These are phyloP conservation scores for Lentinula novae-zelandiae DNA, from an alignment of 1,284 basidiomycete species.

Conservation along the genomic window DNA sequence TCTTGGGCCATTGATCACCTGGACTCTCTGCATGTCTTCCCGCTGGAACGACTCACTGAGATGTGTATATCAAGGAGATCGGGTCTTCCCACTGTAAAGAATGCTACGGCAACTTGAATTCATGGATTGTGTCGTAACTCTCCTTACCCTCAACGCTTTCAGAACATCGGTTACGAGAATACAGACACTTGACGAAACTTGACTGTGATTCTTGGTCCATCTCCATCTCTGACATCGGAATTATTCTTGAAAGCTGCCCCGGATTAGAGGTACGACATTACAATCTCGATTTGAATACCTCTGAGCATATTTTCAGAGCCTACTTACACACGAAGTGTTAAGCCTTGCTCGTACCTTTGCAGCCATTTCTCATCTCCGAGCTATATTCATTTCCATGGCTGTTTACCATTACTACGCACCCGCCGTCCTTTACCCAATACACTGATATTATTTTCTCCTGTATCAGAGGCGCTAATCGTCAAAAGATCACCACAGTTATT, in stretches of 20 bases:
- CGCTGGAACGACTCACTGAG: conserved; percentile 22
- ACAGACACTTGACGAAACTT: conserved; percentile 23
- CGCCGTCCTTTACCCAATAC: conserved; percentile 11
- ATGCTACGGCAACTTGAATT: conserved; percentile 16
- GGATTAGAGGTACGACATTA: conserved; percentile 26
- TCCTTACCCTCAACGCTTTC: conserved; percentile 29
- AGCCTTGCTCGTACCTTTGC: conserved; percentile 29
- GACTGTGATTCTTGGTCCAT: conserved; percentile 37
- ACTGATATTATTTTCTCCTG: conserved; percentile 24
- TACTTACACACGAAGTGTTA: conserved; percentile 22
- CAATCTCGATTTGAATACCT: neutral
- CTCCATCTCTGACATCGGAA: conserved; percentile 28
- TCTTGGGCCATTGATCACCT: conserved; percentile 38
- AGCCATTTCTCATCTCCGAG: conserved; percentile 24
- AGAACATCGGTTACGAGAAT: conserved; percentile 19
- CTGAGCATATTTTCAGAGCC: neutral
- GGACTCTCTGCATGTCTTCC: conserved; percentile 27
- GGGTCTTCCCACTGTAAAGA: conserved; percentile 18
- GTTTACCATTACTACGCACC: conserved; percentile 25
- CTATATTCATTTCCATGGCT: conserved; percentile 25
- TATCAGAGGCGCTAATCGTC: conserved; percentile 18
- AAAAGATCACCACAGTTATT: conserved; percentile 23
- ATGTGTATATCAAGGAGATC: conserved; percentile 27
- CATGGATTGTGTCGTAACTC: conserved; percentile 25
- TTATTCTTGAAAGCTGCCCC: conserved; percentile 28